Evolutionary conservation across 2,329 filamentous ascomycete species (phyloP), one percentile per base, ranked within the genome.

Genomic region (Pestalotiopsis sp.): DNA sequence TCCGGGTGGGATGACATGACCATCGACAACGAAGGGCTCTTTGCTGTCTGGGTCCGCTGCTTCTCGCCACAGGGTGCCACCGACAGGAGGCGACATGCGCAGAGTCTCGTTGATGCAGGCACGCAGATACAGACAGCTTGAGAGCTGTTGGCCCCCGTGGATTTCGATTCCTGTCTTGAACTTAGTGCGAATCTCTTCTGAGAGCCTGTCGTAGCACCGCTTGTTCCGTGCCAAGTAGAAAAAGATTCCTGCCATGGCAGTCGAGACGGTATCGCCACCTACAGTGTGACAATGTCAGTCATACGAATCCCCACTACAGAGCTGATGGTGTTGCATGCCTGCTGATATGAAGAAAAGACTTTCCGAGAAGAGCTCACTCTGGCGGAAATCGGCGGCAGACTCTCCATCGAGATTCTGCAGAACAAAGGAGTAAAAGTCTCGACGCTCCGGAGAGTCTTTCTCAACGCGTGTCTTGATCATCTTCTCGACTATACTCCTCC

Each of bases 81-180:
- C 75, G 0, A 83, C 80, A 0, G 83, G 79, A 4, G 85, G 83
- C 4, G 81, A 81, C 66, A 85, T 75, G 14, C 85, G 80, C 68
- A 86, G 75, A 0, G 80, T 75, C 72, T 87, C 84, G 56, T 86
- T 80, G 56, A 87, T 79, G 67, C 80, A 81, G 4, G 84, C 85
- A 4, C 79, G 77, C 0, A 87, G 75, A 70, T 85, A 86, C 0
- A 63, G 67, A 71, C 79, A 83, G 13, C 68, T 71, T 38, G 77
- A 73, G 6, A 86, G 73, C 7, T 74, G 69, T 2, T 74, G 58
- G 4, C 79, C 79, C 38, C 70, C 65, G 1, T 68, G 66, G 38
- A 81, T 81, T 1, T 77, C 72, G 2, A 69, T 71, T 20, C 69
- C 68, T 7, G 77, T 75, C 0, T 70, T 72, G 69, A 85, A 85